phyloP scores from a whole-genome alignment of 768 basidiomycete genomes.

The Kwoniella mangroviensis region DNA sequence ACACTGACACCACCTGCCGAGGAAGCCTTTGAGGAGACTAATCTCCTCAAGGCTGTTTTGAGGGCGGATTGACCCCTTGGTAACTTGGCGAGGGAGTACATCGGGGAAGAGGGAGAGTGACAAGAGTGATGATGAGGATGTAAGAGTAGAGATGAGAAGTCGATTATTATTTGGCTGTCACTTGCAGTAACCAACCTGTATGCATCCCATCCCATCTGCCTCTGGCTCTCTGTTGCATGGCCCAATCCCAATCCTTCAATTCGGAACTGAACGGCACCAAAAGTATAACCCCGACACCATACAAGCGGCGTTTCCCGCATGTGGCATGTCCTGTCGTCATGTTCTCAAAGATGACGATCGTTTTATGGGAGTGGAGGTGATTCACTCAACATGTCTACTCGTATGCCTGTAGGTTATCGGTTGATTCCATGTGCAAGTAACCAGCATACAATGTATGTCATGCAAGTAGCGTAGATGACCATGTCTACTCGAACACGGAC shows the following conservation, averaged over 20 bases:
- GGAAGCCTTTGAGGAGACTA: conserved; percentile 66
- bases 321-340: conserved; percentile 15
- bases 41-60: conserved; percentile 26
- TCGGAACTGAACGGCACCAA: conserved; percentile 6
- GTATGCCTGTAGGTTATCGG: neutral
- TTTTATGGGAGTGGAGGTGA: conserved; percentile 10
- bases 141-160: neutral
- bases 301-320: neutral
- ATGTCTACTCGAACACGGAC: conserved; percentile 20
- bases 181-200: too few species aligned
- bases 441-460: neutral
- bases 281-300: conserved; percentile 4
- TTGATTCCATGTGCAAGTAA: too few species aligned
- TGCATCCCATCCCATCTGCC: neutral
- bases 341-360: neutral
- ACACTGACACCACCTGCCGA: conserved; percentile 76
- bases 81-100: conserved; percentile 35
- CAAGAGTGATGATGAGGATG: conserved; percentile 11
- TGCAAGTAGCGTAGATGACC: neutral
- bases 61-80: conserved; percentile 30
- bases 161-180: neutral
- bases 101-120: conserved; percentile 14
- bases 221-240: too few species aligned
- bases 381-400: conserved; percentile 1
- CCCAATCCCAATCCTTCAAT: conserved; percentile 11